These are phyloP conservation scores for Baorangia bicolor DNA, from an alignment of 768 basidiomycete genomes.

Conservation along the genomic window DNA sequence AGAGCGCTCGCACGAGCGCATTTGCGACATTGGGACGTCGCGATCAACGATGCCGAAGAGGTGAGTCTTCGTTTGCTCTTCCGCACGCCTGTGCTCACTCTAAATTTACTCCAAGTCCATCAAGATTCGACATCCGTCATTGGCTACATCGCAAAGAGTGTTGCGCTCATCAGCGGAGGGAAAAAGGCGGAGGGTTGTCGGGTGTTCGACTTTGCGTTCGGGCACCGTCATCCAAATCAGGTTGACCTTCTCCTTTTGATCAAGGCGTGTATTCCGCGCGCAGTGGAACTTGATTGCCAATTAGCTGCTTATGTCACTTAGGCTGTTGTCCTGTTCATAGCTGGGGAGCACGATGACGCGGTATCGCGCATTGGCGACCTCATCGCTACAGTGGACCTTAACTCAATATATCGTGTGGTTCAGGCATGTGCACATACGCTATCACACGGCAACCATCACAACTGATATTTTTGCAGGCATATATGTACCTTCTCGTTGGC, in stretches of 20 bases:
- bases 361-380: background rate
- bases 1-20: no score
- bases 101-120: no score
- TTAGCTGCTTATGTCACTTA: background rate
- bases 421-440: background rate
- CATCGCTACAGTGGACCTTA: background rate
- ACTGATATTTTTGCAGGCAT: background rate
- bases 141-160: no score
- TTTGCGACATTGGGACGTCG: no score
- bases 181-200: no score
- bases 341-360: background rate
- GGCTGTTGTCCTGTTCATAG: background rate
- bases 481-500: slow-evolving; percentile 5
- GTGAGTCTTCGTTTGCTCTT: no score
- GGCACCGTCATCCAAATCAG: background rate
- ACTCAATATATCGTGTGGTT: background rate
- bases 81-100: background rate
- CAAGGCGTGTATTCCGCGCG: background rate
- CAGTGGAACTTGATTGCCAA: no score
- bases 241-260: background rate
- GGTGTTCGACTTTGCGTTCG: no score
- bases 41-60: no score
- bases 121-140: no score
- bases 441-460: background rate
- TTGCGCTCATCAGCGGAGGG: no score